These are phyloP conservation scores for Tremella yokohamensis DNA, from an alignment of 768 basidiomycete species.

Conservation along the genomic window DNA sequence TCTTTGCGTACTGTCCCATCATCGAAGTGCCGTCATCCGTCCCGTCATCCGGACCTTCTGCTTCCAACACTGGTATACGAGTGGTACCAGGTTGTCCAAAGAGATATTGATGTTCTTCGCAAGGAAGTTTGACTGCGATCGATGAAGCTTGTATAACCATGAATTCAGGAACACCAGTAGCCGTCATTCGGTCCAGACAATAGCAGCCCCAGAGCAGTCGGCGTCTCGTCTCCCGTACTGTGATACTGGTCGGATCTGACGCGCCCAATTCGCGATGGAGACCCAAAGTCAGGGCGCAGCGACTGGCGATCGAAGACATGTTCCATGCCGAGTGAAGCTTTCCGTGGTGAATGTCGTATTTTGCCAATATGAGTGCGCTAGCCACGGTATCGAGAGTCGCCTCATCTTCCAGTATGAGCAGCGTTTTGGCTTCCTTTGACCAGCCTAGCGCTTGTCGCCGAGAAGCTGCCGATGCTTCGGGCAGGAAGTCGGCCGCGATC, in stretches of 20 bases:
- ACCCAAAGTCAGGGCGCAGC: neutral
- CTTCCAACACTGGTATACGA: slow-evolving; percentile 1
- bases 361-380: neutral
- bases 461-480: neutral
- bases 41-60: neutral
- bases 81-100: neutral
- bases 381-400: neutral
- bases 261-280: neutral
- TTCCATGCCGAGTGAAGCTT: neutral
- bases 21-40: neutral
- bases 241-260: neutral
- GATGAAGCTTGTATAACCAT: neutral
- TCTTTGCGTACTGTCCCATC: slow-evolving; percentile 1
- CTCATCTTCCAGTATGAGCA: slow-evolving; percentile 3
- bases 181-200: neutral
- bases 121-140: neutral
- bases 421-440: neutral
- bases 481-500: neutral
- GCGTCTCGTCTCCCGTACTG: neutral
- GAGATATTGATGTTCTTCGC: slow-evolving; percentile 5
- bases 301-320: neutral
- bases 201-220: neutral
- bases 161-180: neutral
- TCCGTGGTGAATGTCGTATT: neutral
- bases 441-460: neutral